phyloP scores from a whole-genome alignment of 1,284 basidiomycete genomes.

The Mycena citricolor region DNA sequence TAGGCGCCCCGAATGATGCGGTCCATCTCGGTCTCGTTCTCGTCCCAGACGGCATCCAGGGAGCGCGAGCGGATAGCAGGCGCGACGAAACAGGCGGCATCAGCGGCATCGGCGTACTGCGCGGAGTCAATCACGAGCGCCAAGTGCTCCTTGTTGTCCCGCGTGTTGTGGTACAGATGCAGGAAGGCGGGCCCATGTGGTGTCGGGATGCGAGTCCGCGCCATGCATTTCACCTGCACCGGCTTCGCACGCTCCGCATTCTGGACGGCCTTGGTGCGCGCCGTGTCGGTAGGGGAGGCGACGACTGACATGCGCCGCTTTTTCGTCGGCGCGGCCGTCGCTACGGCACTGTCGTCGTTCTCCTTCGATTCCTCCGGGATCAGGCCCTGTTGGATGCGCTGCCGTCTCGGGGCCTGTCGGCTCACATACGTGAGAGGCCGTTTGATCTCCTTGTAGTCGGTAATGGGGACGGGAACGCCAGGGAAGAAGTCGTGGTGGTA shows the following conservation, averaged over 20 bases:
- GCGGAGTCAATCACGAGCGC: slow-evolving; percentile 93
- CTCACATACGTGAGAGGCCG: slow-evolving; percentile 61
- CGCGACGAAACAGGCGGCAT: slow-evolving; percentile 30
- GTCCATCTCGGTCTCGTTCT: slow-evolving; percentile 90
- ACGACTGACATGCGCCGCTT: slow-evolving; percentile 38
- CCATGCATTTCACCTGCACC: slow-evolving; percentile 85
- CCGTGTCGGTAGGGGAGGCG: slow-evolving; percentile 23
- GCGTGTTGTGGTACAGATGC: slow-evolving; percentile 93
- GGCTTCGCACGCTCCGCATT: slow-evolving; percentile 23
- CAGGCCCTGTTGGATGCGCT: slow-evolving; percentile 42
- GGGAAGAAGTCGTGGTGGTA: slow-evolving; percentile 73
- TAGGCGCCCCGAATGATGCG: slow-evolving; percentile 94
- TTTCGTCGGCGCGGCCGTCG: slow-evolving; percentile 35
- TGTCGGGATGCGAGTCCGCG: slow-evolving; percentile 95
- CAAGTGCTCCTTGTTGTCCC: slow-evolving; percentile 93
- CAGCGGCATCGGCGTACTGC: slow-evolving; percentile 55
- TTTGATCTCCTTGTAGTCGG: slow-evolving; percentile 29
- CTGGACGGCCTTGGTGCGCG: slow-evolving; percentile 25
- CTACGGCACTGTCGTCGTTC: slow-evolving; percentile 34
- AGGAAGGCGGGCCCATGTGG: slow-evolving; percentile 93
- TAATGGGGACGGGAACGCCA: slow-evolving; percentile 41
- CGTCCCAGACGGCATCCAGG: slow-evolving; percentile 85
- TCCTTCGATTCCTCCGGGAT: slow-evolving; percentile 36
- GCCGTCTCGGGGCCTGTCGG: slow-evolving; percentile 67
- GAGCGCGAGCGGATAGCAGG: slow-evolving; percentile 78